Evolutionary conservation across 2,329 filamentous ascomycete species (phyloP).

Genomic region (Scedosporium apiospermum): DNA sequence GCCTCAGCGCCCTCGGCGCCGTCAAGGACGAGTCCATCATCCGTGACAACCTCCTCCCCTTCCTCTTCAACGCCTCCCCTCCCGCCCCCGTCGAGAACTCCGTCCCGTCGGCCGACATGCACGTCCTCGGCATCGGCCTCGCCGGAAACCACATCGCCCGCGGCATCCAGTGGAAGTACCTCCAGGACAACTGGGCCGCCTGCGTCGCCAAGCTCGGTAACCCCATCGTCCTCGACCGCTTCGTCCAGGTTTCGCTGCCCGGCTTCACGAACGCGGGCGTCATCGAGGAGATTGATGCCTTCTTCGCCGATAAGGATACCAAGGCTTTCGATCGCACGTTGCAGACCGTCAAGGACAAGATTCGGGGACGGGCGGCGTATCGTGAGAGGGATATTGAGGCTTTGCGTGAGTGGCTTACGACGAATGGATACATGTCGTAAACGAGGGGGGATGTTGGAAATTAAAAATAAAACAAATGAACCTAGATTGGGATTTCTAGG

Average conservation of each 20-base stretch:
- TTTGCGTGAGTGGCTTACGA: slow-evolving; percentile 68
- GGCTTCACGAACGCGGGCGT: slow-evolving; percentile 65
- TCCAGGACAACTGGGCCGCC: slow-evolving; percentile 73
- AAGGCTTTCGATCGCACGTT: slow-evolving; percentile 79
- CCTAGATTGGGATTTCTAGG: too few relatives aligned
- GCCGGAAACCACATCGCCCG: slow-evolving; percentile 65
- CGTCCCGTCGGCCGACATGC: slow-evolving; percentile 81
- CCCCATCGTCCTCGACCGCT: slow-evolving; percentile 81
- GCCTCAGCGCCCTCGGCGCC: slow-evolving; percentile 65
- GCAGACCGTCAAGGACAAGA: slow-evolving; percentile 75
- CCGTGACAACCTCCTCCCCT: slow-evolving; percentile 56
- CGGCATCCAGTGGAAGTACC: slow-evolving; percentile 71
- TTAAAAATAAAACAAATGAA: too few relatives aligned
- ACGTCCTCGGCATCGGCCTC: slow-evolving; percentile 67
- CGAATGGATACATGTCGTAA: slow-evolving; percentile 34
- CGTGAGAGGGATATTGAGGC: slow-evolving; percentile 62
- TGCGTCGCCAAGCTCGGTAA: slow-evolving; percentile 68
- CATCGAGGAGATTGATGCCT: slow-evolving; percentile 67
- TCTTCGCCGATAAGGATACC: slow-evolving; percentile 83
- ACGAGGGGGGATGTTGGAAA: too few relatives aligned
- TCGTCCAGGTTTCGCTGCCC: slow-evolving; percentile 67
- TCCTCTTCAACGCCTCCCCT: slow-evolving; percentile 62
- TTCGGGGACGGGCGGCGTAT: slow-evolving; percentile 76
- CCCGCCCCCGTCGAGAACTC: slow-evolving; percentile 40
- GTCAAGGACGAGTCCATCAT: slow-evolving; percentile 62